These are phyloP conservation scores for Entomortierella beljakovae DNA, from an alignment of 192 early-diverging fungal species.

Conservation along the genomic window DNA sequence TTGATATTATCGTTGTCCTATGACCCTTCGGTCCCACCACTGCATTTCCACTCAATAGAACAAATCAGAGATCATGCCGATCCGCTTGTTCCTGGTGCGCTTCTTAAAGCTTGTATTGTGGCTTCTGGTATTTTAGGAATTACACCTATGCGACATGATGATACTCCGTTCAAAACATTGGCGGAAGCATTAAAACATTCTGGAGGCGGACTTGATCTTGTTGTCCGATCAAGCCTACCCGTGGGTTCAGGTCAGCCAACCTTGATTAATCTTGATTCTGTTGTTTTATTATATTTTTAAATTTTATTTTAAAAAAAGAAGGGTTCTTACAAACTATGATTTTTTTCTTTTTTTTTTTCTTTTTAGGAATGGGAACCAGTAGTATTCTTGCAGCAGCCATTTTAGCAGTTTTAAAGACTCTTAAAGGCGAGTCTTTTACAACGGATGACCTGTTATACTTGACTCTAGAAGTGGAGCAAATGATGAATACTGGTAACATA, in stretches of 20 bases:
- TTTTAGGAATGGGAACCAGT: slow-evolving; percentile 29
- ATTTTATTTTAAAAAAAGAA: no score
- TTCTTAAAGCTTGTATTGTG: slow-evolving; percentile 51
- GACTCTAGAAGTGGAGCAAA: slow-evolving; percentile 52
- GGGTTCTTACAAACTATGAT: no score
- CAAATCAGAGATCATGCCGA: slow-evolving; percentile 48
- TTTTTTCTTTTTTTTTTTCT: slow-evolving; percentile 2
- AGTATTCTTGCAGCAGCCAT: slow-evolving; percentile 42
- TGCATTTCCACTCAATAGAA: slow-evolving; percentile 28
- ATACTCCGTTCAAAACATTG: slow-evolving; percentile 18
- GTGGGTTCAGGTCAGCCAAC: slow-evolving; percentile 35
- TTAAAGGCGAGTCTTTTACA: slow-evolving; percentile 33
- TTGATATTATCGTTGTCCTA: slow-evolving; percentile 29
- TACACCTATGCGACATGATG: slow-evolving; percentile 24
- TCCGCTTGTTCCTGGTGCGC: slow-evolving; percentile 29
- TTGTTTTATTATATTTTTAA: no score
- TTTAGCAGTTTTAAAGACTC: slow-evolving; percentile 27
- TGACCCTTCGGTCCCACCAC: slow-evolving; percentile 16
- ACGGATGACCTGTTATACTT: slow-evolving; percentile 25
- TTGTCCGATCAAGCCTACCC: slow-evolving; percentile 30
- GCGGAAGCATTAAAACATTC: slow-evolving; percentile 33
- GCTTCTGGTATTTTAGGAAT: slow-evolving; percentile 36
- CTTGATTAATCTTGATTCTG: no score
- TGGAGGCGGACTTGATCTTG: slow-evolving; percentile 39
- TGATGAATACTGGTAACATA: slow-evolving; percentile 45